Base-by-base conservation (phyloP, 306 rosid species). In the Canavalia gladiata region DNA sequence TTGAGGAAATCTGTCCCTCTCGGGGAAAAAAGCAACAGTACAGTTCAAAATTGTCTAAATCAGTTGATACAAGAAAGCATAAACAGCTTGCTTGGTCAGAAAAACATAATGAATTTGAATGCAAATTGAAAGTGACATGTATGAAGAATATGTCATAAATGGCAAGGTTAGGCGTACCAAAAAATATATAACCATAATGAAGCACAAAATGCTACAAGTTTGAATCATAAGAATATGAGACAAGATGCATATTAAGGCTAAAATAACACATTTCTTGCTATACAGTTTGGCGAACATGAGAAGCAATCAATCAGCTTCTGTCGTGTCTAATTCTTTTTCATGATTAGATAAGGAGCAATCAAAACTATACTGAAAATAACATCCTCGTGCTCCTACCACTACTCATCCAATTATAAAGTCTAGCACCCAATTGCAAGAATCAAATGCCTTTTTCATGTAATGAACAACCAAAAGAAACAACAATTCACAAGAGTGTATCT, bases 1-100 rank as follows among this genome's bases (percentile, higher is more conserved):
- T 81, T 68, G 56, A 76, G 79, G 66, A 45, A 68, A 72, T 63
- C 70, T 68, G 82, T 75, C 84, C 47, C 72, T 75, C 87, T 84
- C 73, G 50, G 11, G 39, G 47, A 30, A 30, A 56, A 29, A 37
- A n/a, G 47, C 33, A 58, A 55, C 75, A 34, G 9, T 9, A 18
- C 51, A 12, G 46, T 81, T 74, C 83, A 81, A 71, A 76, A 76
- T 62, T 72, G 72, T 76, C 72, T 9, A 37, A 60, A 45, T 76
- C 57, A 63, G 79, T 52, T 71, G 68, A 81, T 63, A 56, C 72
- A 2, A 62, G 71, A 75, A 55, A 75, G 31, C 56, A 80, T 69
- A 75, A 52, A 64, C 80, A 43, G 47, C 56, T 68, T 51, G 82
- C 50, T 49, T 65, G 76, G 77, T 71, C 83, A 76, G 83, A 57